Percentiles rank a stretch among this genome's conserved stretches.
Conservation (phyloP, 352 stramenopile genomes). For the Phytopythium cucurbitacearum region DNA sequence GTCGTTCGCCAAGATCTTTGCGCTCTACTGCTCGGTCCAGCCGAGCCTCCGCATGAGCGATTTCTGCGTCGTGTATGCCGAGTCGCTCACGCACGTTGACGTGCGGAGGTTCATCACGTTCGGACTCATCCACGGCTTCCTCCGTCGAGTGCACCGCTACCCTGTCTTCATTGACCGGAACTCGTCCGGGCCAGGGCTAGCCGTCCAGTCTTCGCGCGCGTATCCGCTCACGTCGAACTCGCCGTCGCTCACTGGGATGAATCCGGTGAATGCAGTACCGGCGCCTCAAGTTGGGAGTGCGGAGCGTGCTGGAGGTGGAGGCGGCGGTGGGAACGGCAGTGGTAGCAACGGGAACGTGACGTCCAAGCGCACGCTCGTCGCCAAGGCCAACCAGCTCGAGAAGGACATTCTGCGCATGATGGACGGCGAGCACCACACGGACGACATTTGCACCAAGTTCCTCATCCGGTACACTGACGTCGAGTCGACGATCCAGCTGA, state of each 20-base stretch:
- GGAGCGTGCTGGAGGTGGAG: conserved; percentile 2
- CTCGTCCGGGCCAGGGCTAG: conserved; percentile 3
- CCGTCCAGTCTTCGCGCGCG: conserved; percentile 17
- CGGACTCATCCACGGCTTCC: conserved; percentile 80
- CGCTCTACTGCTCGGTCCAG: conserved; percentile 84
- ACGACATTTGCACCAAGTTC: conserved; percentile 77
- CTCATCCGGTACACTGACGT: conserved; percentile 71
- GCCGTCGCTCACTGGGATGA: conserved; percentile 28
- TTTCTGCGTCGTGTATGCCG: conserved; percentile 73
- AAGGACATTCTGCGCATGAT: conserved; percentile 80
- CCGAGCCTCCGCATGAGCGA: conserved; percentile 79
- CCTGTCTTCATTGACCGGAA: conserved; percentile 62
- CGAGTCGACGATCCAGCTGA: conserved; percentile 55
- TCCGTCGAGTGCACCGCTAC: conserved; percentile 83
- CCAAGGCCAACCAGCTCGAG: conserved; percentile 54
- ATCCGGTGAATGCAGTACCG: conserved; percentile 15
- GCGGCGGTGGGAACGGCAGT: conserved; percentile 13
- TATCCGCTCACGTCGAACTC: conserved; percentile 27
- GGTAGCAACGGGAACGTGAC: conserved; percentile 22
- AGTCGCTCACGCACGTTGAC: conserved; percentile 69
- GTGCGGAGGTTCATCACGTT: conserved; percentile 85
- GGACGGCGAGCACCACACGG: conserved; percentile 78
- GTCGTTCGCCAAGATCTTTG: conserved; percentile 77
- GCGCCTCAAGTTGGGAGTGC: conserved; percentile 11
- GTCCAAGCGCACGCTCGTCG: conserved; percentile 32